These are phyloP conservation scores for Chlorella vulgaris DNA, from an alignment of 139 green algal species.

Conservation along the genomic window DNA sequence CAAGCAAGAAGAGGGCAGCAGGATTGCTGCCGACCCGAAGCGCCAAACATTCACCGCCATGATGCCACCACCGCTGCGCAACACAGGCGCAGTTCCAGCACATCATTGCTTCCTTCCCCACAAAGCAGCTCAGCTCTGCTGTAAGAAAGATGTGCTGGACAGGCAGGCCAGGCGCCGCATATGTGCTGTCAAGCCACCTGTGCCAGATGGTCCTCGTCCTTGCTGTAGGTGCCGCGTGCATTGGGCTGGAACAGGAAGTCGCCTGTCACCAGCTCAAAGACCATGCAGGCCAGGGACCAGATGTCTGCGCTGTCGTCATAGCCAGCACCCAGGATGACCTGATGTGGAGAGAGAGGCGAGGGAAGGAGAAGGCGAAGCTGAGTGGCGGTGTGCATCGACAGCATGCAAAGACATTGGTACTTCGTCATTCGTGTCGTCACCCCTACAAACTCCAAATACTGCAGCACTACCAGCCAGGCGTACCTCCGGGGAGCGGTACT, in stretches of 20 bases:
- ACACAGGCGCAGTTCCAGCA: no score
- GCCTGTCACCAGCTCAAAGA: constrained; percentile 98
- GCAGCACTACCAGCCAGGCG: neutral
- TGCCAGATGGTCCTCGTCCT: constrained; percentile 98
- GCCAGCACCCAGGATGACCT: constrained; percentile 82
- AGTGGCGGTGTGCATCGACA: neutral
- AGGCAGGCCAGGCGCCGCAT: no score
- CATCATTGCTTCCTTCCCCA: no score
- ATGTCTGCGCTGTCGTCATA: constrained; percentile 95
- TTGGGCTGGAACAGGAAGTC: constrained; percentile 88
- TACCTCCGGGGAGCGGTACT: constrained; percentile 92
- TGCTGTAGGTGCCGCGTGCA: constrained; percentile 32
- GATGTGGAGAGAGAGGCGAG: neutral
- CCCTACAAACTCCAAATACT: no score
- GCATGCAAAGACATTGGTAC: neutral
- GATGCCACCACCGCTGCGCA: no score
- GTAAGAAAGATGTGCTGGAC: no score
- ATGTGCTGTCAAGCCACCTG: constrained; percentile 9
- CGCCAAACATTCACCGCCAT: no score
- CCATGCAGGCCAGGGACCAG: constrained; percentile 96
- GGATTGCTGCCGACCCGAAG: no score
- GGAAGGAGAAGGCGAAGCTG: neutral
- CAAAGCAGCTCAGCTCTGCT: no score
- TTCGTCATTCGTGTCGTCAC: neutral
- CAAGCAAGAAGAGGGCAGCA: no score